phyloP scores from a whole-genome alignment of 2,329 filamentous ascomycete genomes.

The Microascus cirrosus region DNA sequence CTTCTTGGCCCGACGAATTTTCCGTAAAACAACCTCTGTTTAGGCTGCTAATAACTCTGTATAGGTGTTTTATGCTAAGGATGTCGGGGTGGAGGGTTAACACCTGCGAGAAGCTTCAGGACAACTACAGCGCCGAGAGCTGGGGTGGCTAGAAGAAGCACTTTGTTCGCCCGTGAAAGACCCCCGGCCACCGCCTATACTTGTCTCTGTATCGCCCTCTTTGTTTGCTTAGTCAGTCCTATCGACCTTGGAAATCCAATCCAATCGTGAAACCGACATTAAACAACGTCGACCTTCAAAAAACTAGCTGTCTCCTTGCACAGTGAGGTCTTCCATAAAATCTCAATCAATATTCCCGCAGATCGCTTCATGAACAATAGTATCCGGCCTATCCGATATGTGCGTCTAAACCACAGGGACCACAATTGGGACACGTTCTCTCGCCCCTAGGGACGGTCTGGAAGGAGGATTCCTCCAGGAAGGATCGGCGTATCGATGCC shows the following conservation, averaged over 20 bases:
- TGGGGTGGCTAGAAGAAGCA: conserved; percentile 60
- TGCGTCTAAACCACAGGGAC: neutral
- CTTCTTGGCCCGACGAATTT: too few relatives aligned
- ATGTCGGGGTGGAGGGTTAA: conserved; percentile 59
- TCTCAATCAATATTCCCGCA: neutral
- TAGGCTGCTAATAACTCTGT: neutral
- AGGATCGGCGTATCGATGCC: conserved; percentile 8
- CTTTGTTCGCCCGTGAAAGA: conserved; percentile 25
- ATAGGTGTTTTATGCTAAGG: conserved; percentile 47
- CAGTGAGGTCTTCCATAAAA: neutral
- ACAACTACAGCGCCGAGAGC: conserved; percentile 68
- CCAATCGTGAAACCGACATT: neutral
- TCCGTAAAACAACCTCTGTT: too few relatives aligned
- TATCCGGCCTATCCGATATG: neutral
- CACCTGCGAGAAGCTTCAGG: conserved; percentile 47
- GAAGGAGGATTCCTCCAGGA: neutral
- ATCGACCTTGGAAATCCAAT: neutral
- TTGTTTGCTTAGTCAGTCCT: neutral
- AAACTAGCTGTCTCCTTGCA: too few relatives aligned
- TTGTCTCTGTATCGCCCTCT: too few relatives aligned
- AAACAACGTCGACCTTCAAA: neutral
- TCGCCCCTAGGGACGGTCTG: neutral
- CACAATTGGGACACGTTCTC: neutral
- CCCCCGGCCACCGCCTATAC: too few relatives aligned
- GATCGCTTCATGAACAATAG: neutral